Evolutionary conservation across 139 green algal species (phyloP).

Genomic region (Edaphochlamys debaryana): DNA sequence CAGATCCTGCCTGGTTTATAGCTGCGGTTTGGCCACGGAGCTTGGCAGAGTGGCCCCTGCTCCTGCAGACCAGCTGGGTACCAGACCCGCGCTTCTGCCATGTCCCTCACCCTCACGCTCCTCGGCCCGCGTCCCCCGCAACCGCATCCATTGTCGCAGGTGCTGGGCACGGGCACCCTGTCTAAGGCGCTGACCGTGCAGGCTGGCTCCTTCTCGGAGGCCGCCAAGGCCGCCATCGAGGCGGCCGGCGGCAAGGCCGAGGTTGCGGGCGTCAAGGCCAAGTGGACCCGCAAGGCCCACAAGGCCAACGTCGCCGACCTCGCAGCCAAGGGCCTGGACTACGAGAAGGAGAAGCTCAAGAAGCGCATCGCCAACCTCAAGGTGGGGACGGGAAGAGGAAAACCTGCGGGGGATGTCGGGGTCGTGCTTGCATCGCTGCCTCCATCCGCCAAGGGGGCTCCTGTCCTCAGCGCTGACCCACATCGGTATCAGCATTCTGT

Average conservation of each 20-base stretch:
- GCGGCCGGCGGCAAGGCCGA: constrained; percentile 82
- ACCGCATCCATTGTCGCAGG: constrained; percentile 57
- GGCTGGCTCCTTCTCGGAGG: constrained; percentile 84
- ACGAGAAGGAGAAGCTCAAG: constrained; percentile 61
- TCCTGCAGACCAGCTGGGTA: too few species aligned
- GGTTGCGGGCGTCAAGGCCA: constrained; percentile 66
- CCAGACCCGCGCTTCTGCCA: too few species aligned
- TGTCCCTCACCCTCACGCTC: too few species aligned
- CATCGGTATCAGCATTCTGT: too few species aligned
- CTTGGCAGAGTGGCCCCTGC: too few species aligned
- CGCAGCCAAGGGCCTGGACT: constrained; percentile 50
- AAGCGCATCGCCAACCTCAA: constrained; percentile 42
- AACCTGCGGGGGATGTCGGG: background rate
- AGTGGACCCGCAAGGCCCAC: constrained; percentile 76
- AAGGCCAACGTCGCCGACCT: constrained; percentile 28
- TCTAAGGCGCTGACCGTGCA: constrained; percentile 80
- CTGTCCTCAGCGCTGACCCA: too few species aligned
- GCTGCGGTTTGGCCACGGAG: too few species aligned
- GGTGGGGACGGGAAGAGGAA: constrained; percentile 19
- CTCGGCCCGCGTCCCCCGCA: too few species aligned
- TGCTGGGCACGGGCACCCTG: constrained; percentile 91
- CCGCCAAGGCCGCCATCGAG: constrained; percentile 80
- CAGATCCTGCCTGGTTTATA: too few species aligned
- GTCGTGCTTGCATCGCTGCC: too few species aligned
- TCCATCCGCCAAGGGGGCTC: too few species aligned